phyloP scores from a whole-genome alignment of 805 yeast genomes.

The Lachancea cidri region DNA sequence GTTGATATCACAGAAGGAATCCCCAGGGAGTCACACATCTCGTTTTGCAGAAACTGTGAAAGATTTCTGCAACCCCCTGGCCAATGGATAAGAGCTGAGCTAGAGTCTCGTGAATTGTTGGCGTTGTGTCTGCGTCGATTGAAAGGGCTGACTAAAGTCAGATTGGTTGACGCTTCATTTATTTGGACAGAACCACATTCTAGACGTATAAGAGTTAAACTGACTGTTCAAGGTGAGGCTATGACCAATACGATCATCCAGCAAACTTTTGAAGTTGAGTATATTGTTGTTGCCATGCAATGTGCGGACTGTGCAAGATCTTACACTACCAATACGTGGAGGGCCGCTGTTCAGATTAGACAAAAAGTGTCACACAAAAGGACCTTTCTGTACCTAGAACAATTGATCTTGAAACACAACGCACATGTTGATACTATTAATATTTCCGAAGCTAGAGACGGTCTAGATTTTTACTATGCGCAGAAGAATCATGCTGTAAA shows the following conservation, averaged over 20 bases:
- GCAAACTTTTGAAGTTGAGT: constrained; percentile 92
- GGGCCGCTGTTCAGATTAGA: constrained; percentile 94
- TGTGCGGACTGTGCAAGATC: constrained; percentile 99
- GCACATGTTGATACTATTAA: constrained; percentile 94
- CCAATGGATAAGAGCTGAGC: constrained; percentile 86
- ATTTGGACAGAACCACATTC: constrained; percentile 99
- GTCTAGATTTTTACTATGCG: constrained; percentile 88
- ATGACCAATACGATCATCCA: constrained; percentile 87
- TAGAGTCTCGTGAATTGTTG: constrained; percentile 87
- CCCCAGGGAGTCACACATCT: constrained; percentile 89
- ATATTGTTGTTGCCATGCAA: constrained; percentile 89
- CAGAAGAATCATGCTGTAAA: constrained; percentile 88
- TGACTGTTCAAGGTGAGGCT: constrained; percentile 97
- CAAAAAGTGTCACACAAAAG: constrained; percentile 96
- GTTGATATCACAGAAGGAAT: constrained; percentile 92
- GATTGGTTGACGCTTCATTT: constrained; percentile 88
- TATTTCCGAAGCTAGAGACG: constrained; percentile 88
- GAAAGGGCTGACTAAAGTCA: constrained; percentile 79
- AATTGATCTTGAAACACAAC: constrained; percentile 83
- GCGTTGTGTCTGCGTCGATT: constrained; percentile 86
- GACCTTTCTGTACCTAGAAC: constrained; percentile 93
- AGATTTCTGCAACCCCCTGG: constrained; percentile 91
- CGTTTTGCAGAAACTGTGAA: constrained; percentile 96
- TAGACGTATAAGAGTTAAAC: constrained; percentile 82
- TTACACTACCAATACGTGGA: constrained; percentile 95